Evolutionary conservation across 148 eudicot genomes (phyloP), one percentile per base, ranked within the genome.

Genomic region (Oxyria digyna): DNA sequence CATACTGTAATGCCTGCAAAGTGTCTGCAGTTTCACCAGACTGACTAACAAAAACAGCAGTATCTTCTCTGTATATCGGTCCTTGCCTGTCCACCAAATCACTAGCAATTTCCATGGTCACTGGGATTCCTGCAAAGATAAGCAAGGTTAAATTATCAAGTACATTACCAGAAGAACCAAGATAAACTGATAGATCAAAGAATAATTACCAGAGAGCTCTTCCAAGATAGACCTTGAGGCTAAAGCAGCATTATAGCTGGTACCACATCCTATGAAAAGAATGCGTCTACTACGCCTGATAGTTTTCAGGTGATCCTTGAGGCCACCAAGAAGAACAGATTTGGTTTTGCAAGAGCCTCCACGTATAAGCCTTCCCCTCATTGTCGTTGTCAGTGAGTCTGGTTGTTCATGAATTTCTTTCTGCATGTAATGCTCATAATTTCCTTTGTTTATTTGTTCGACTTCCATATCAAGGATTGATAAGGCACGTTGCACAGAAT

Each of bases 11-110:
- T 62, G 99, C 99, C 31, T 80, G 85, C 67, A 95, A 78, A 17
- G 99, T 95, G 73, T 95, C 99, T 27, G 97, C 96, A 65, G 99
- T 95, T 88, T 95, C 99, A 62, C 99, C 99, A 62, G 99, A 95
- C 73, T 95, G 99, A 79, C 99, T 95, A 49, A 95, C 99, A 80
- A 95, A 95, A 48, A 88, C 96, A 70, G 88, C 83, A 23, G 99
- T 95, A 77, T 95, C 99, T 81, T 95, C 99, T 80, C 99, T 82
- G 78, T 91, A 95, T 63, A 95, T 89, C 12, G 99, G 97, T 29
- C 94, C 99, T 81, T 91, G 96, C 83, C 99, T 85, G 78, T 95
- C 99, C 77, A 95, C 62, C 71, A 95, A 78, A 84, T 95, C 99
- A 85, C 99, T 95, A 66, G 99, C 99, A 66, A 91, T 82, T 81